Evolutionary conservation across 2,329 filamentous ascomycete species (phyloP).

Genomic region (Didymellaceae sp.): DNA sequence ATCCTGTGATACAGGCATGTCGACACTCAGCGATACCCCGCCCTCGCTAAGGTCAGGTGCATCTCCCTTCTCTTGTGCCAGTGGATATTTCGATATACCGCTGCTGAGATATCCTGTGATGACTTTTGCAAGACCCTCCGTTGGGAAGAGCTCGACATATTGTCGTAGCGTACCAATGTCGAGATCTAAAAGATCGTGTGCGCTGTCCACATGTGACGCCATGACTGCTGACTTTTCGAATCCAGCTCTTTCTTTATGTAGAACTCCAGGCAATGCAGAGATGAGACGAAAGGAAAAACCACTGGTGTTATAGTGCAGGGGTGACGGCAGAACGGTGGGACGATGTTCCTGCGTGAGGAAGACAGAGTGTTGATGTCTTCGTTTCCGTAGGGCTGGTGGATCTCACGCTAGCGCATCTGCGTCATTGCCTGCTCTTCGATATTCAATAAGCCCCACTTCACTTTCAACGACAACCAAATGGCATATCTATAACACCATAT

Average conservation of each 20-base stretch:
- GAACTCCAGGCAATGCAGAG: slow-evolving; percentile 5
- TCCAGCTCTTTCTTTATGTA: slow-evolving; percentile 4
- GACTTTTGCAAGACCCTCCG: slow-evolving; percentile 80
- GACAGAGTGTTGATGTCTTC: slow-evolving; percentile 29
- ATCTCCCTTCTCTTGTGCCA: slow-evolving; percentile 44
- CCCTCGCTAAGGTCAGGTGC: slow-evolving; percentile 55
- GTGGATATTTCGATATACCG: slow-evolving; percentile 80
- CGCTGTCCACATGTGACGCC: slow-evolving; percentile 46
- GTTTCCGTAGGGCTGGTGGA: slow-evolving; percentile 36
- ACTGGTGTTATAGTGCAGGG: slow-evolving; percentile 1
- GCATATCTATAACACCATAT: slow-evolving; percentile 25
- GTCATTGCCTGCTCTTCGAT: slow-evolving; percentile 31
- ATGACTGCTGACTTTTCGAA: slow-evolving; percentile 26
- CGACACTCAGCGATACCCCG: slow-evolving; percentile 52
- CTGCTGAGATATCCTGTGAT: slow-evolving; percentile 83
- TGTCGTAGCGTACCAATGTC: slow-evolving; percentile 79
- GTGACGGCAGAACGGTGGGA: slow-evolving; percentile 4
- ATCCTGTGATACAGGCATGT: slow-evolving; percentile 70
- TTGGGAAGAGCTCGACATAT: slow-evolving; percentile 84
- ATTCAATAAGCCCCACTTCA: slow-evolving; percentile 19
- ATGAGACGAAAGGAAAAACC: background rate
- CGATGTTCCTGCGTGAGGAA: slow-evolving; percentile 1
- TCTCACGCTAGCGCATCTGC: slow-evolving; percentile 29
- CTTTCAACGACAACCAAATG: slow-evolving; percentile 26
- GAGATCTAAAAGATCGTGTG: slow-evolving; percentile 63